Conservation (phyloP, 441 rosid genomes). For the Manihot esculenta region DNA sequence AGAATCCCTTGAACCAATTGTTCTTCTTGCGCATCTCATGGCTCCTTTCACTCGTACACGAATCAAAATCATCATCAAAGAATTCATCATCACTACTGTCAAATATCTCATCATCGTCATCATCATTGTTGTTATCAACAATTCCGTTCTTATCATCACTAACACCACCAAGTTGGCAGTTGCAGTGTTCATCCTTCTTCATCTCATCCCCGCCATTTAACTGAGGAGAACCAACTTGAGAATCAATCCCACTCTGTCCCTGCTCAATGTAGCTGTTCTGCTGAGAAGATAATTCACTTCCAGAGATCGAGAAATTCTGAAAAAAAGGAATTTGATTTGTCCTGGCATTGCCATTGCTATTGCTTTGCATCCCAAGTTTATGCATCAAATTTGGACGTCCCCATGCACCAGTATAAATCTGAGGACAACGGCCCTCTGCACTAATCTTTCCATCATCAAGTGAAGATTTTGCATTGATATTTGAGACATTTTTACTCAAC, state of each 20-base stretch:
- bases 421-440: background rate
- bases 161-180: background rate
- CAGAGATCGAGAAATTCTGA: background rate
- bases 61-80: constrained; percentile 11
- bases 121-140: constrained; percentile 2
- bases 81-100: constrained; percentile 10
- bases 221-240: background rate
- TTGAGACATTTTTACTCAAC: background rate
- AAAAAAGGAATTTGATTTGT: background rate
- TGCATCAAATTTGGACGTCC: constrained; percentile 7
- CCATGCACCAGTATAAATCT: constrained; percentile 6
- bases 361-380: constrained; percentile 10
- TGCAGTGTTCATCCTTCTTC: background rate
- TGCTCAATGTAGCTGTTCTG: background rate
- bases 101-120: constrained; percentile 13
- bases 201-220: background rate
- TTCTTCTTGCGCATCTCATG: constrained; percentile 6
- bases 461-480: background rate
- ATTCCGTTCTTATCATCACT: background rate
- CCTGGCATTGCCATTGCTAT: background rate
- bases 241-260: background rate
- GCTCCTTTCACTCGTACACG: background rate
- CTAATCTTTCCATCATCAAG: background rate
- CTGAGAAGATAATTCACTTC: background rate
- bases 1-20: constrained; percentile 19